Evolutionary conservation across 768 basidiomycete species (phyloP), one percentile per base, ranked within the genome.

Genomic region (Exidia glandulosa): DNA sequence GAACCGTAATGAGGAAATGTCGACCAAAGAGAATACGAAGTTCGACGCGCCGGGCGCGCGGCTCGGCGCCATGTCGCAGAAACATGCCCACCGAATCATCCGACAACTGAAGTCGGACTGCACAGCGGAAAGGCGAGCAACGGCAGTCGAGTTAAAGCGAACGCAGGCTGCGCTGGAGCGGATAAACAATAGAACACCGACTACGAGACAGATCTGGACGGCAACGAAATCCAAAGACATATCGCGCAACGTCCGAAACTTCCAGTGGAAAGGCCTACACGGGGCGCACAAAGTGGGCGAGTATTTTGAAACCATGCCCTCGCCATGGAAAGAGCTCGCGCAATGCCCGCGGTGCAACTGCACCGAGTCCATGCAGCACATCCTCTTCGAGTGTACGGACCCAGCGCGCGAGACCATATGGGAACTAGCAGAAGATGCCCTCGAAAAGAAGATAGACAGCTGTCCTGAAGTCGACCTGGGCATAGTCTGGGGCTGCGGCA

Each of bases 311-410:
- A 36, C 33, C 3, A 56, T 56, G 30, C 33, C 25, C 31, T 48
- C 54, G 16, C 34, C 52, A 58, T 27, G 47, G 2, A 57, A 59
- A 33, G 63, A 62, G n/a, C 3, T 63, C 2, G 56, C 27, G 12
- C 25, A 25, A 10, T 67, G 68, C 50, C 25, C 23, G 2, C 23
- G 50, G 1, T 69, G 68, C 52, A 59, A 56, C 0, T 36, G 52
- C 12, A 30, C 52, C 0, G 68, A 67, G 2, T 37, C 60, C 1
- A 63, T 66, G 62, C 63, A 63, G 3, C 66, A 69, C 56, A 69
- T 69, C 32, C 62, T 69, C 3, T 61, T 63, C 2, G 59, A 61
- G 29, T 69, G 68, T 58, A 27, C 57, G 14, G 58, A 58, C 2
- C 59, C 64, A 2, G 68, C 63, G 1, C 68, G 64, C 45, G 33